Evolutionary conservation across 768 basidiomycete genomes (phyloP).

Genomic region (Coprinellus aureogranulatus): DNA sequence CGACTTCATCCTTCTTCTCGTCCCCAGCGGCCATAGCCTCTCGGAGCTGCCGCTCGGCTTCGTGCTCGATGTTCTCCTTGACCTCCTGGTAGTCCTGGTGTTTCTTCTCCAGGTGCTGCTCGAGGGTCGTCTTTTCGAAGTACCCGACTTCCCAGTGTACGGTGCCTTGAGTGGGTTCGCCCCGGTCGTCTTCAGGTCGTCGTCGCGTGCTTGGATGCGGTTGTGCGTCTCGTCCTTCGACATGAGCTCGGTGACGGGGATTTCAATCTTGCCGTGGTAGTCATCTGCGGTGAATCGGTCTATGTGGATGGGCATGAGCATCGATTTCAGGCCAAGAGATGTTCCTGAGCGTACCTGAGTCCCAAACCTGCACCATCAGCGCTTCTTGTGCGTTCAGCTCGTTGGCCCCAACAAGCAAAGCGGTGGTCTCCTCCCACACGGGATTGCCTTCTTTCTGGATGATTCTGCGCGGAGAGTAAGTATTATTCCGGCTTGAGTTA

Average conservation of each 20-base stretch:
- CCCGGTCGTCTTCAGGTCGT: conserved; percentile 35
- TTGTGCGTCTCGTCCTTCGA: conserved; percentile 38
- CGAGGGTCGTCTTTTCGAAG: conserved; percentile 47
- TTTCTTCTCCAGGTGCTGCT: conserved; percentile 28
- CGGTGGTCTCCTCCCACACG: conserved; percentile 67
- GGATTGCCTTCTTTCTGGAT: conserved; percentile 61
- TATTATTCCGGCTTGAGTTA: too few relatives aligned
- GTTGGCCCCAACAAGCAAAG: conserved; percentile 58
- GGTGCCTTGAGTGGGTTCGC: conserved; percentile 31
- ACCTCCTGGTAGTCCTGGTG: conserved; percentile 34
- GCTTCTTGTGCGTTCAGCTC: conserved; percentile 68
- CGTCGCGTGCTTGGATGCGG: conserved; percentile 43
- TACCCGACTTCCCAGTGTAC: conserved; percentile 49
- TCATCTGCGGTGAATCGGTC: conserved; percentile 49
- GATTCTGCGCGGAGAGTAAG: conserved; percentile 38
- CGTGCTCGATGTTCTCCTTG: conserved; percentile 34
- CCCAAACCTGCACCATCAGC: conserved; percentile 67
- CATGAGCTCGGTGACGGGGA: conserved; percentile 37
- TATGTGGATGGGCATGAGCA: neutral
- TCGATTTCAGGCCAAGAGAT: neutral
- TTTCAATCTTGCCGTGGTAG: conserved; percentile 46
- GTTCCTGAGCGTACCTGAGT: conserved; percentile 49
- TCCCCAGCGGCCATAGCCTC: conserved; percentile 30
- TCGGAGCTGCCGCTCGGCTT: conserved; percentile 23
- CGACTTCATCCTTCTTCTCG: conserved; percentile 36